Percentiles rank a stretch among this genome's conserved stretches.
These are phyloP conservation scores for Anthracocystis panici-leucophaei DNA, from an alignment of 1,284 basidiomycete genomes.

Conservation along the genomic window DNA sequence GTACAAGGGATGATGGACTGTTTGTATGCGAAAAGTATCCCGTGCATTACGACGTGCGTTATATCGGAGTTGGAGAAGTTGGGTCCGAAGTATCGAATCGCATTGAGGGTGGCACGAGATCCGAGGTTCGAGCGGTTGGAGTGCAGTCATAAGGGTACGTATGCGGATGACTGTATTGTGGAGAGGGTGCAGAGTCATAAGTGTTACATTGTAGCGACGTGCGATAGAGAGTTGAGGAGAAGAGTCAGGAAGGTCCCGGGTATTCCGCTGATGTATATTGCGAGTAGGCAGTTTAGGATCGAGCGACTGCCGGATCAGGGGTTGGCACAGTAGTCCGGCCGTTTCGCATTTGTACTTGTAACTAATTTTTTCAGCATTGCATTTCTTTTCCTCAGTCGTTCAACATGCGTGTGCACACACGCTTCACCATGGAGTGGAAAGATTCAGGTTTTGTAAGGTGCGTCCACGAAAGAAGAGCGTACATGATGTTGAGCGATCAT, in stretches of 20 bases:
- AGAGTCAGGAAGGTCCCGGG: conserved; percentile 81
- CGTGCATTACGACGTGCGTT: conserved; percentile 97
- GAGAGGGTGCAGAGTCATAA: conserved; percentile 93
- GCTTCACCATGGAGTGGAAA: too few relatives aligned
- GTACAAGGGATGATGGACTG: conserved; percentile 99
- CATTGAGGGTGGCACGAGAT: conserved; percentile 94
- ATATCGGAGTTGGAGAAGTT: conserved; percentile 98
- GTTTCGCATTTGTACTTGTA: conserved; percentile 7
- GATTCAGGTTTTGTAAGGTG: too few relatives aligned
- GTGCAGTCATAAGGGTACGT: conserved; percentile 93
- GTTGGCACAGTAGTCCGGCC: conserved; percentile 45
- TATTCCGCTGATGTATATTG: conserved; percentile 69
- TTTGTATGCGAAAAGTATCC: conserved; percentile 98
- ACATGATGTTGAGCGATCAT: too few relatives aligned
- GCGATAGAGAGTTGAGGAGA: conserved; percentile 92
- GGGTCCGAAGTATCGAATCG: conserved; percentile 93
- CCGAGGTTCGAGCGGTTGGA: conserved; percentile 93
- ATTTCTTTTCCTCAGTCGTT: too few relatives aligned
- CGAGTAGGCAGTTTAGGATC: conserved; percentile 62
- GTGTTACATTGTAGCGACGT: conserved; percentile 98
- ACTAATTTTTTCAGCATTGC: not conserved
- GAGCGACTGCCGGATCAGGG: conserved; percentile 68
- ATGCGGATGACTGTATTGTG: conserved; percentile 98
- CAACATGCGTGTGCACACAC: too few relatives aligned
- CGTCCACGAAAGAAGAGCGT: too few relatives aligned